Base-by-base conservation (phyloP, 495 filamentous ascomycete genomes). In the Tuber brumale region DNA sequence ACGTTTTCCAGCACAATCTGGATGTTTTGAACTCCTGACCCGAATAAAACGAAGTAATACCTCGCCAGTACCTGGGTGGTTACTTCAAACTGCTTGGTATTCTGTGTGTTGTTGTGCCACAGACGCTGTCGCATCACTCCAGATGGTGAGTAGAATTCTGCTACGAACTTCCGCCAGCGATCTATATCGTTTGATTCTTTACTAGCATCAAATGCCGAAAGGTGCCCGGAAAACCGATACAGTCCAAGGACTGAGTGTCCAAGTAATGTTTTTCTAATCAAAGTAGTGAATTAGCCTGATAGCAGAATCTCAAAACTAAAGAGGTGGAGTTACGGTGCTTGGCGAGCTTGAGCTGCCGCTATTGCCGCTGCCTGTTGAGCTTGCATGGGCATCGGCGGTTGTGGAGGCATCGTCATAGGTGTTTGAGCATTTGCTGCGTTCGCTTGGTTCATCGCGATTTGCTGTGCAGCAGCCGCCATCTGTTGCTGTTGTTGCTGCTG, bases 61-160 rank as follows among this genome's bases (percentile, higher is more conserved):
- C 90, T 87, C 42, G 91, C 86, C 35, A 93, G 82, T 8, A 88
- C 86, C 21, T 89, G 85, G 19, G 87, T 88, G 27, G 87, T 85
- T 51, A 93, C 89, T 73, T 91, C 90, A 66, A 88, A 93, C 77
- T 89, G 86, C 77, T 92, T 92, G 74, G 75, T 82, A n/a, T 85
- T 84, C 46, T 85, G 85, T 45, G 83, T 82, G 70, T 84, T 80
- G 14, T 80, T 78, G 73, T 87, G 85, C 78, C 84, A 87, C 61
- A 90, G 83, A 31, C 85, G 85, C 77, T 89, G 88, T 74, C 88
- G 88, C 80, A 90, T 86, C 27, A 88, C 87, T 73, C 89, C 90
- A 6, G 84, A 83, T 16, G 85, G 86, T 3, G 90, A 86, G 81
- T 91, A 93, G 83, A 89, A 91, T 42, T 85, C 85, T 14, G 87